phyloP scores from a whole-genome alignment of 1,284 basidiomycete species.

The Neolentinus lepideus region DNA sequence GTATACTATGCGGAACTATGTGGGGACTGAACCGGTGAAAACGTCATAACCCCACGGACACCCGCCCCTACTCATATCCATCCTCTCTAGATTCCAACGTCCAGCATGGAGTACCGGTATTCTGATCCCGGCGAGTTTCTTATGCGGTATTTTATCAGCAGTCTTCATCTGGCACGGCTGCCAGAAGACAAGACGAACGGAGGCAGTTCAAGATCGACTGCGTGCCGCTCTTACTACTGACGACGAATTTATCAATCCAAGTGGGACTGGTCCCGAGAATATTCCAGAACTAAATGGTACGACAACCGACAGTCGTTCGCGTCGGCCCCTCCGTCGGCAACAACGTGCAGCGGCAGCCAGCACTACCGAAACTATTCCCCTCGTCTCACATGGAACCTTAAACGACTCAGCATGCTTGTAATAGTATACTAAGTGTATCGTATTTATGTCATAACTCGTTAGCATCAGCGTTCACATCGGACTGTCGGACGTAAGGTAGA shows the following conservation, averaged over 20 bases:
- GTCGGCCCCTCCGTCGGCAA: neutral
- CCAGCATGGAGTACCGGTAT: constrained; percentile 65
- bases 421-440: neutral
- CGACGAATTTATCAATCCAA: neutral
- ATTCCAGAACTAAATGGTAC: neutral
- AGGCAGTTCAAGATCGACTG: constrained; percentile 66
- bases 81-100: constrained; percentile 39
- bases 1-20: constrained; percentile 74
- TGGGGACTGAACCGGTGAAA: constrained; percentile 66
- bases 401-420: constrained; percentile 18
- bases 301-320: neutral
- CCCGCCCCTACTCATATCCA: constrained; percentile 1
- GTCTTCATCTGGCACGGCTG: constrained; percentile 78
- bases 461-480: no score
- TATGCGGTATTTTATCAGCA: constrained; percentile 77
- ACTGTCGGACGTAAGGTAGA: neutral
- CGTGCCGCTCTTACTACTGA: constrained; percentile 53
- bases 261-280: neutral
- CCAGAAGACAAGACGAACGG: constrained; percentile 69
- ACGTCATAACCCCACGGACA: neutral
- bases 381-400: constrained; percentile 27
- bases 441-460: no score
- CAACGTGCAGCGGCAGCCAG: neutral
- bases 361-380: constrained; percentile 1
- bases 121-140: constrained; percentile 71